Conservation (phyloP, 2,329 filamentous ascomycete genomes). For the Acrocalymma vagum region DNA sequence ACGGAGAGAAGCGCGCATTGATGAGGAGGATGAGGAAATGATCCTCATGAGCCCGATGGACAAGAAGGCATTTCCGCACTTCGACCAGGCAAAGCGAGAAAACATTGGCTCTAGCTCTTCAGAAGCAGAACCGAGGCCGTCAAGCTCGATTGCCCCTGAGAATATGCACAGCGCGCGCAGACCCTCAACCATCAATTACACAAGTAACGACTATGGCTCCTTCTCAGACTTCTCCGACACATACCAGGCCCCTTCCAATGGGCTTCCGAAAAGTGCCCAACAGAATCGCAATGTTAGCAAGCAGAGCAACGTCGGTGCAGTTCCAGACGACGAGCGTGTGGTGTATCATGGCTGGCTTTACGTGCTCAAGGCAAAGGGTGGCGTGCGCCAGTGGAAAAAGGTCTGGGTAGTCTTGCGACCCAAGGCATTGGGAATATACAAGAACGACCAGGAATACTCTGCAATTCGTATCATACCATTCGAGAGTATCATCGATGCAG, state of each 20-base stretch:
- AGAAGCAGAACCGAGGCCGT: conserved; percentile 49
- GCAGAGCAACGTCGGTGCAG: conserved; percentile 59
- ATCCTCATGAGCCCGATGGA: conserved; percentile 73
- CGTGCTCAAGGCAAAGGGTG: conserved; percentile 81
- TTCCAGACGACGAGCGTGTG: conserved; percentile 80
- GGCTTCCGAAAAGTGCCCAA: conserved; percentile 35
- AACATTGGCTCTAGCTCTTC: conserved; percentile 55
- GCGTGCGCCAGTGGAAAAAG: conserved; percentile 92
- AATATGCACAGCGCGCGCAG: conserved; percentile 55
- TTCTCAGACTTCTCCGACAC: conserved; percentile 88
- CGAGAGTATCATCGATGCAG: conserved; percentile 82
- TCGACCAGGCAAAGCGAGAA: conserved; percentile 42
- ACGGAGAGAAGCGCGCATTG: conserved; percentile 79
- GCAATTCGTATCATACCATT: conserved; percentile 84
- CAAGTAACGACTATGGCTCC: conserved; percentile 74
- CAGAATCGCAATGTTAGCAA: conserved; percentile 67
- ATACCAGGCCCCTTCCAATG: conserved; percentile 60
- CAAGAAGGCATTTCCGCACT: conserved; percentile 55
- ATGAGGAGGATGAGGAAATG: conserved; percentile 88
- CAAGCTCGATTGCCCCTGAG: conserved; percentile 34
- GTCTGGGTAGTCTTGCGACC: conserved; percentile 91
- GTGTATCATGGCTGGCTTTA: conserved; percentile 93
- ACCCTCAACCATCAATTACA: conserved; percentile 69
- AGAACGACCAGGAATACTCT: conserved; percentile 89
- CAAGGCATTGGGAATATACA: conserved; percentile 87